A percentile compares a stretch with the other conserved stretches of the same genome.
Conservation (phyloP, 2,329 filamentous ascomycete genomes). For the Beauveria caledonica region DNA sequence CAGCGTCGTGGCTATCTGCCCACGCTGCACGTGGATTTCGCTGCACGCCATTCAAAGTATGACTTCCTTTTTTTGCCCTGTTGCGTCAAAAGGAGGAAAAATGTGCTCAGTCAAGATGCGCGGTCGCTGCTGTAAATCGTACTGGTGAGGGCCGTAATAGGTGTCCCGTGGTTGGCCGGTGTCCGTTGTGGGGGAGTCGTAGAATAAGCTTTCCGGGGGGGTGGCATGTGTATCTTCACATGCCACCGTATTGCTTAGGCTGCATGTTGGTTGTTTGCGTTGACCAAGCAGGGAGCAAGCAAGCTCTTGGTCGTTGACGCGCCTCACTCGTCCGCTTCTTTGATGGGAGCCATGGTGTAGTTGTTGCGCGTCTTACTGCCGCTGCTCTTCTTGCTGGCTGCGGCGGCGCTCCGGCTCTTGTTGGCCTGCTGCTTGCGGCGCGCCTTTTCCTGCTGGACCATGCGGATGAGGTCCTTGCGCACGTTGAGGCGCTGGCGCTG, state of each 20-base stretch:
- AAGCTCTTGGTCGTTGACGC: background rate
- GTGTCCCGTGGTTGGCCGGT: background rate
- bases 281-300: background rate
- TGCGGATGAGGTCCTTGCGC: constrained; percentile 45
- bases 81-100: background rate
- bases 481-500: constrained; percentile 42
- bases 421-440: constrained; percentile 36
- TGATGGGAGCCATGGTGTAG: constrained; percentile 44
- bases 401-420: constrained; percentile 28
- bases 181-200: background rate
- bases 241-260: background rate
- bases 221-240: background rate
- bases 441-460: constrained; percentile 47
- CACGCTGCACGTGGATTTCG: background rate
- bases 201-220: background rate
- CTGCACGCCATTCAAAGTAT: background rate
- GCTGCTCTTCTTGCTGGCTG: constrained; percentile 36
- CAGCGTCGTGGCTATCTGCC: background rate
- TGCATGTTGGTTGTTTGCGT: background rate
- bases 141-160: background rate
- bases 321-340: constrained; percentile 29
- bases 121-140: background rate
- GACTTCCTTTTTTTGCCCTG: background rate
- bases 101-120: background rate
- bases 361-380: constrained; percentile 34